These are phyloP conservation scores for Acanthamoeba triangularis DNA, from an alignment of 208 protist genomes.

Conservation along the genomic window DNA sequence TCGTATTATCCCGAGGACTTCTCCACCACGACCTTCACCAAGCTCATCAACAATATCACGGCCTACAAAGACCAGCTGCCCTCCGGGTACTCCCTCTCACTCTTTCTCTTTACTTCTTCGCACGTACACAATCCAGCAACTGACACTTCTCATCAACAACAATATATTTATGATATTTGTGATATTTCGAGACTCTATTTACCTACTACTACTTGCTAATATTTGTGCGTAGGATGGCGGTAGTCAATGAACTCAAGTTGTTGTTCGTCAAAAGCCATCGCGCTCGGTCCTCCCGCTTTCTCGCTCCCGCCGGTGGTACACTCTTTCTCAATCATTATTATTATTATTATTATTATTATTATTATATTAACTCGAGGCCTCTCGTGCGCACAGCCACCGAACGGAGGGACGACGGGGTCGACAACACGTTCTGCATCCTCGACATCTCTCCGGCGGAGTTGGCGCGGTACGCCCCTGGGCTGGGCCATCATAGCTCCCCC, in stretches of 20 bases:
- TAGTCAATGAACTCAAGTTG: conserved; percentile 61
- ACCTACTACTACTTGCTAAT: too few species aligned
- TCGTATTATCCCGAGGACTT: conserved; percentile 70
- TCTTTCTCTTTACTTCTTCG: too few species aligned
- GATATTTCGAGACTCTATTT: too few species aligned
- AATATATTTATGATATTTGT: too few species aligned
- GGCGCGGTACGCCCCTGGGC: background rate
- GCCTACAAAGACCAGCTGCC: conserved; percentile 24
- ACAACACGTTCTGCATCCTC: background rate
- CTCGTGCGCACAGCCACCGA: background rate
- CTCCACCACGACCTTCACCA: background rate
- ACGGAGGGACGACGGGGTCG: background rate
- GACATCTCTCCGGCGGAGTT: conserved; percentile 35
- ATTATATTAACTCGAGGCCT: too few species aligned
- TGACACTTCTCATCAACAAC: too few species aligned
- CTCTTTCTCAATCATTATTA: too few species aligned
- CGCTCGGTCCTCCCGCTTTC: background rate
- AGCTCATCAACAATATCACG: conserved; percentile 20
- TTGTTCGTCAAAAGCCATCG: conserved; percentile 58
- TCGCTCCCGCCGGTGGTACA: background rate
- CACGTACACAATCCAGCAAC: too few species aligned
- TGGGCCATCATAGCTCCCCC: too few species aligned
- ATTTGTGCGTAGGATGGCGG: too few species aligned
- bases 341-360: too few species aligned
- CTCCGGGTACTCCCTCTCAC: background rate